Base-by-base conservation (phyloP, 2,329 filamentous ascomycete species). In the Monilinia polystroma region DNA sequence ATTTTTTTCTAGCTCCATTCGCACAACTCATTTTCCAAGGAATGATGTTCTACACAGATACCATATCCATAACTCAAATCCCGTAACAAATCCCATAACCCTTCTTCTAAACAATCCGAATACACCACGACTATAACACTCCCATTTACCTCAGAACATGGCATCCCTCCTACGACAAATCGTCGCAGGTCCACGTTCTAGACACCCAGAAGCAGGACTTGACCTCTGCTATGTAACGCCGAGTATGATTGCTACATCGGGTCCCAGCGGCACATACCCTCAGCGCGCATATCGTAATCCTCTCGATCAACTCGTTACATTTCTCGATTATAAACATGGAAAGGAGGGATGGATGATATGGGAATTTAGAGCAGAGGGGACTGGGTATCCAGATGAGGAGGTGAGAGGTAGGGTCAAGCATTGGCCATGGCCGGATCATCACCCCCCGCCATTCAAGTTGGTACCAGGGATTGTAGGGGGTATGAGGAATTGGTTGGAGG, bases 361-460 rank as follows among this genome's bases (percentile, higher is more conserved):
- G 92, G 95, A 99, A 79, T 99, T 99, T 74, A 89, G 95, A 56
- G 95, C 93, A 47, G 95, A 99, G 77, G 95, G 95, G 6, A 97
- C 95, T 0, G 95, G 95, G 1, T 99, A 99, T 75, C 93, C 93
- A 0, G 95, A 99, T 75, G 85, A 88, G 23, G 91, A 93, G 67
- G 94, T 99, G 1, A 92, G 97, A 76, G 84, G 87, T 45, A 85
- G 93, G 3, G 89, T 98, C 70, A 86, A 90, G 70, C 95, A 99
- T 79, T 98, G 93, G 75, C 95, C 95, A 0, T 99, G 92, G 87
- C 95, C 95, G 0, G 95, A 99, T 76, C 95, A 99, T 76, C 95
- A 99, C 76, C 95, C 95, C 4, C 95, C 95, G 63, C 95, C 95
- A 0, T 99, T 99, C 74, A 84, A 87, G 29, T 82, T 98, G 26